Evolutionary conservation across 2,329 filamentous ascomycete genomes (phyloP), one percentile per base, ranked within the genome.

Genomic region (Pseudogymnoascus sp.): DNA sequence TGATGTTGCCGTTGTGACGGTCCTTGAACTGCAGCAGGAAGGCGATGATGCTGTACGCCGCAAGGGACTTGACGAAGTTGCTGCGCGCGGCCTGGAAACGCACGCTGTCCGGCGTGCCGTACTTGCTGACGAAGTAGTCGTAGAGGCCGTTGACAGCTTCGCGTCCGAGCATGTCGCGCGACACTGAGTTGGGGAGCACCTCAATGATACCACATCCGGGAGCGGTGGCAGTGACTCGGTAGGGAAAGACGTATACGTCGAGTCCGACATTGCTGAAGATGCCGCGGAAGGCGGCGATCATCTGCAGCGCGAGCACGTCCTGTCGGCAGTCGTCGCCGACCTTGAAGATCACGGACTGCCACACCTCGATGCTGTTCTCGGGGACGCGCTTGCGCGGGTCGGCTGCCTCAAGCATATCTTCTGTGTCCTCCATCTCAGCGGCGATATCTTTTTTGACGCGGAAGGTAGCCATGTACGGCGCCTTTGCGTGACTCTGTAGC

Each of bases 321-420:
- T 99, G 95, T 60, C 95, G 89, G 74, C 95, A 98, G 75, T 99
- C 95, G 74, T 99, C 95, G 66, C 95, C 95, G 59, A 99, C 96
- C 75, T 99, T 99, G 86, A 99, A 99, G 72, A 99, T 99, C 63
- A 93, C 95, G 1, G 92, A 96, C 75, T 99, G 95, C 96, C 95
- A 98, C n/a, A 93, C 89, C 75, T 99, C 96, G 68, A 96, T 86
- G 0, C 86, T 90, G 70, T 83, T 85, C 61, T 78, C 77, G 6
- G 72, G 72, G 19, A 69, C 68, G 16, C 71, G 71, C 5, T 72
- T 75, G 41, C 68, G 65, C 62, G 78, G 78, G 60, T 76, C 77
- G 2, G 78, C 73, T 56, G 82, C 81, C 64, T 81, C 79, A 6
- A 81, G 74, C 71, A 82, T 74, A 5, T 81, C 79, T 65, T 84